phyloP scores from a whole-genome alignment of 202 grass and related monocot genomes.

The Brachypodium distachyon region DNA sequence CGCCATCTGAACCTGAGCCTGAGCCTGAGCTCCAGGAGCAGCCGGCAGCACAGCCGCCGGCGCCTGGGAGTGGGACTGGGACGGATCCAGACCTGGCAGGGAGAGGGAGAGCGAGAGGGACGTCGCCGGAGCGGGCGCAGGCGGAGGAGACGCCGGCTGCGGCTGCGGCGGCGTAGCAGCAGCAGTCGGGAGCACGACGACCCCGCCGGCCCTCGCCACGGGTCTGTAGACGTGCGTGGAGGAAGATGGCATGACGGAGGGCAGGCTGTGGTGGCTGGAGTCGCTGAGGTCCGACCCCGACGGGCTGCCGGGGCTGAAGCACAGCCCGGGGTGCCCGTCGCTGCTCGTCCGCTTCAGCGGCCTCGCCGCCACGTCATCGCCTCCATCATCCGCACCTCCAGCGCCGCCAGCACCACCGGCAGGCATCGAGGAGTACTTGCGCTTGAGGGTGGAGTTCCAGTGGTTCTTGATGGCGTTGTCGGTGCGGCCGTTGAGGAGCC shows the following conservation, averaged over 20 bases:
- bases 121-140: slow-evolving; percentile 13
- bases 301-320: slow-evolving; percentile 51
- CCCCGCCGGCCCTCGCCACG: slow-evolving; percentile 30
- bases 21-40: too few species aligned
- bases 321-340: slow-evolving; percentile 32
- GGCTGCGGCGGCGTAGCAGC: not conserved
- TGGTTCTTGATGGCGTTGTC: slow-evolving; percentile 99
- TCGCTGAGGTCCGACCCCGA: slow-evolving; percentile 66
- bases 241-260: slow-evolving; percentile 20
- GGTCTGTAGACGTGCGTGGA: slow-evolving; percentile 44
- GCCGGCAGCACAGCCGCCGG: too few species aligned
- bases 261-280: slow-evolving; percentile 58
- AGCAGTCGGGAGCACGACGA: slow-evolving; percentile 17
- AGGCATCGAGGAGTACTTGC: slow-evolving; percentile 45
- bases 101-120: slow-evolving; percentile 71
- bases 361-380: slow-evolving; percentile 2
- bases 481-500: slow-evolving; percentile 67
- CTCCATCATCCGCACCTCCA: too few species aligned
- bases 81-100: slow-evolving; percentile 39
- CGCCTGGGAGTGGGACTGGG: too few species aligned
- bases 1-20: too few species aligned
- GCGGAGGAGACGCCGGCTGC: not conserved
- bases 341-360: slow-evolving; percentile 66
- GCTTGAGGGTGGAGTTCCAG: slow-evolving; percentile 95
- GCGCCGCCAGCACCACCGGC: too few species aligned